A percentile compares a stretch with the other conserved stretches of the same genome.
Conservation (phyloP, 1,139 yeast species). For the Yamadazyma sp. region DNA sequence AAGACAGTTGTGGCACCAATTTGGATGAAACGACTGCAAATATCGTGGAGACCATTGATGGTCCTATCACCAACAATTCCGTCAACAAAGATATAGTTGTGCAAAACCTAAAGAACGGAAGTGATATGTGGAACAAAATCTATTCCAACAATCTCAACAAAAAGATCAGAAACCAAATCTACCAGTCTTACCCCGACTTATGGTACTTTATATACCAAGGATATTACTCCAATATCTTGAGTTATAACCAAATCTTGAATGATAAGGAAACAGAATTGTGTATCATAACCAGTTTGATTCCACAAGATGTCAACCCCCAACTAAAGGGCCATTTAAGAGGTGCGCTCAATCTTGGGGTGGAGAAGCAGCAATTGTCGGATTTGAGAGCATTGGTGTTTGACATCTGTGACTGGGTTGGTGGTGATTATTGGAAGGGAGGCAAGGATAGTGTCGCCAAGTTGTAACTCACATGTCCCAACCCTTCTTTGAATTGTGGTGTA, state of each 20-base stretch:
- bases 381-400: constrained; percentile 63
- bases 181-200: constrained; percentile 78
- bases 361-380: constrained; percentile 60
- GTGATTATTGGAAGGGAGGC: constrained; percentile 52
- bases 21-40: constrained; percentile 23
- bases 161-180: constrained; percentile 67
- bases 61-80: constrained; percentile 37
- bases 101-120: constrained; percentile 48
- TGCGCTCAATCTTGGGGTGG: constrained; percentile 77
- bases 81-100: constrained; percentile 29
- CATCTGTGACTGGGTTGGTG: constrained; percentile 75
- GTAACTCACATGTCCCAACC: constrained; percentile 9
- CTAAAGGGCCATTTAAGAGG: constrained; percentile 88
- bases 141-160: constrained; percentile 69
- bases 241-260: constrained; percentile 61
- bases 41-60: constrained; percentile 41
- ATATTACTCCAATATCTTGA: constrained; percentile 76
- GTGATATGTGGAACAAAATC: constrained; percentile 70
- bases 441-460: constrained; percentile 60
- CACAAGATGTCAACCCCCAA: constrained; percentile 95
- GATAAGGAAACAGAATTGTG: constrained; percentile 77
- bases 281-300: constrained; percentile 77
- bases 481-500: no score
- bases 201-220: constrained; percentile 72
- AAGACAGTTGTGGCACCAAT: constrained; percentile 41